These are phyloP conservation scores for cucumber (Cucumis sativus) DNA, from an alignment of 306 rosid genomes.

Conservation along the genomic window DNA sequence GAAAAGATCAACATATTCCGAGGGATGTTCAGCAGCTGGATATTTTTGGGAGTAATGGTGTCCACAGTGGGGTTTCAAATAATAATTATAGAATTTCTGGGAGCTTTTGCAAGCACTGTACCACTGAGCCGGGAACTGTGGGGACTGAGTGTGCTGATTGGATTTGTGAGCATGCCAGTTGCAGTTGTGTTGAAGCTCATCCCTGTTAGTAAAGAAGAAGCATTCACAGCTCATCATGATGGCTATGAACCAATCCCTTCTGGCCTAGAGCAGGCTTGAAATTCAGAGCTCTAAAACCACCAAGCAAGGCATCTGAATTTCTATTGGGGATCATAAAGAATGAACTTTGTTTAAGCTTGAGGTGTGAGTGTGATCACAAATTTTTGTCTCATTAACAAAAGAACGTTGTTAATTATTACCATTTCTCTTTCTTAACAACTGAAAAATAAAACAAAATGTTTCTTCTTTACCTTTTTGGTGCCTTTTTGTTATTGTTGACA, in stretches of 20 bases:
- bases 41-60: slow-evolving; percentile 49
- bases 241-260: slow-evolving; percentile 61
- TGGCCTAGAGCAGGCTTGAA: slow-evolving; percentile 49
- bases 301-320: neutral
- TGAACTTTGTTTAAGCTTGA: neutral
- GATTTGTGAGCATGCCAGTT: slow-evolving; percentile 61
- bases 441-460: neutral
- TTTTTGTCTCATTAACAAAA: neutral
- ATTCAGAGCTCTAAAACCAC: neutral
- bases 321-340: neutral
- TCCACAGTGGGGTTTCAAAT: slow-evolving; percentile 55
- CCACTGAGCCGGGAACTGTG: slow-evolving; percentile 86
- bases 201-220: slow-evolving; percentile 41
- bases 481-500: neutral
- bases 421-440: neutral
- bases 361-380: neutral
- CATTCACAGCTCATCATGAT: slow-evolving; percentile 34
- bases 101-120: slow-evolving; percentile 80
- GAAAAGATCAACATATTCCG: slow-evolving; percentile 71
- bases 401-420: neutral
- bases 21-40: slow-evolving; percentile 71
- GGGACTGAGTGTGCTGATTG: slow-evolving; percentile 56
- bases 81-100: slow-evolving; percentile 69
- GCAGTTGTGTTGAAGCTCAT: slow-evolving; percentile 68
- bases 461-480: neutral